Evolutionary conservation across 768 basidiomycete genomes (phyloP).

Genomic region (Clitopilus hobsonii): DNA sequence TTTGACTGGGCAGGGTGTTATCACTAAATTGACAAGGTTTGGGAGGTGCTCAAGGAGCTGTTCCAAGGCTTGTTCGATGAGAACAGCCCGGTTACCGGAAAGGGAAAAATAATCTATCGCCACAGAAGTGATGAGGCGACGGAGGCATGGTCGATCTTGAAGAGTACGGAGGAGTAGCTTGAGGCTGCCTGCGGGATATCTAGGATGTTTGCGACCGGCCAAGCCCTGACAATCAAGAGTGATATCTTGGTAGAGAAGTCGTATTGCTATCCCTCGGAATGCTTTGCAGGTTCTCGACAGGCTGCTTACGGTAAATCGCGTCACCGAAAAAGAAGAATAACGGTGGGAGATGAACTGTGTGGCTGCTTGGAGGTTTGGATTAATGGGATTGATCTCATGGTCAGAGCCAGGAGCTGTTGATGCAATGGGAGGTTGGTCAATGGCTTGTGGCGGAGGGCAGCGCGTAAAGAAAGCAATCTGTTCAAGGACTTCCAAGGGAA

Average conservation of each 20-base stretch:
- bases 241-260: slow-evolving; percentile 22
- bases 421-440: too few relatives aligned
- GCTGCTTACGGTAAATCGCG: slow-evolving; percentile 19
- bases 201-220: slow-evolving; percentile 25
- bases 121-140: slow-evolving; percentile 14
- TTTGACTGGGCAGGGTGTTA: slow-evolving; percentile 22
- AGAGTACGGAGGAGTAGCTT: slow-evolving; percentile 21
- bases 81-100: slow-evolving; percentile 9
- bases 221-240: slow-evolving; percentile 24
- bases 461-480: slow-evolving; percentile 19
- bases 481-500: slow-evolving; percentile 23
- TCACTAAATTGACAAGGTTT: slow-evolving; percentile 18
- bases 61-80: slow-evolving; percentile 17
- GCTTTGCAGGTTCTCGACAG: slow-evolving; percentile 16
- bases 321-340: slow-evolving; percentile 20
- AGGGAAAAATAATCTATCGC: slow-evolving; percentile 22
- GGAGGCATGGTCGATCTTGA: slow-evolving; percentile 18
- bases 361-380: slow-evolving; percentile 12
- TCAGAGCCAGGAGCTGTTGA: neutral
- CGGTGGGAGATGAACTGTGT: slow-evolving; percentile 22
- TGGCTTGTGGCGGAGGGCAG: slow-evolving; percentile 12
- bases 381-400: neutral
- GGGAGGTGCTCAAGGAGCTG: slow-evolving; percentile 18
- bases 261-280: slow-evolving; percentile 17
- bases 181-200: slow-evolving; percentile 21